Evolutionary conservation across 1,139 yeast species (phyloP).

Genomic region (Meyerozyma smithsonii): DNA sequence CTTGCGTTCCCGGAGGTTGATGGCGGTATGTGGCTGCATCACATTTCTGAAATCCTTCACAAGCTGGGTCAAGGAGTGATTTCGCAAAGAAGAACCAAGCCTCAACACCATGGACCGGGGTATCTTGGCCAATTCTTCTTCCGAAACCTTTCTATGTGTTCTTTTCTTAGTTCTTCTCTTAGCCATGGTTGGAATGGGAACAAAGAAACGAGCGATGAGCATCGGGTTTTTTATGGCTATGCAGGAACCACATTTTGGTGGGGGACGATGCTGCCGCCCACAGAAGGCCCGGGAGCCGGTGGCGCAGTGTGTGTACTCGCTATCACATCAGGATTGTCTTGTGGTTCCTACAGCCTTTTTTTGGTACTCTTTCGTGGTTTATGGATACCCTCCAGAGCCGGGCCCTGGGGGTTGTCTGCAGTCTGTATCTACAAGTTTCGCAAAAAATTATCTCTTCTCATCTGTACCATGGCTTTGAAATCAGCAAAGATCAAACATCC

Average conservation of each 20-base stretch:
- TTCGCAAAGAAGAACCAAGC: constrained; percentile 73
- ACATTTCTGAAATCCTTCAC: constrained; percentile 83
- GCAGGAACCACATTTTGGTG: no score
- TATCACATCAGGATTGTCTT: no score
- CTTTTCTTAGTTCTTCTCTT: constrained; percentile 63
- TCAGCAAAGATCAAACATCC: constrained; percentile 7
- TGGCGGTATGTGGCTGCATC: constrained; percentile 97
- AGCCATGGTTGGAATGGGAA: constrained; percentile 24
- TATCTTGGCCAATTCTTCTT: constrained; percentile 66
- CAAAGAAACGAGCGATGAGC: neutral
- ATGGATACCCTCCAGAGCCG: no score
- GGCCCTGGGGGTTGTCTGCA: neutral
- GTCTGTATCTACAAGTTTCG: neutral
- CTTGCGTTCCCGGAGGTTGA: constrained; percentile 79
- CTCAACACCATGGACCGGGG: constrained; percentile 94
- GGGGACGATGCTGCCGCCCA: no score
- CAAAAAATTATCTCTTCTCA: constrained; percentile 6
- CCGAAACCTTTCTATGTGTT: constrained; percentile 69
- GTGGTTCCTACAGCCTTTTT: no score
- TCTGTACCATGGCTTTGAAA: constrained; percentile 4
- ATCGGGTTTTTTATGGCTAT: neutral
- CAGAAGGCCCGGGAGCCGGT: no score
- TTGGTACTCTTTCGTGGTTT: no score
- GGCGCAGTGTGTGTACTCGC: no score
- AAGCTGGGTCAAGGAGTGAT: constrained; percentile 76